Base-by-base conservation (phyloP, 2,329 filamentous ascomycete genomes). In the Alternaria gaisen region DNA sequence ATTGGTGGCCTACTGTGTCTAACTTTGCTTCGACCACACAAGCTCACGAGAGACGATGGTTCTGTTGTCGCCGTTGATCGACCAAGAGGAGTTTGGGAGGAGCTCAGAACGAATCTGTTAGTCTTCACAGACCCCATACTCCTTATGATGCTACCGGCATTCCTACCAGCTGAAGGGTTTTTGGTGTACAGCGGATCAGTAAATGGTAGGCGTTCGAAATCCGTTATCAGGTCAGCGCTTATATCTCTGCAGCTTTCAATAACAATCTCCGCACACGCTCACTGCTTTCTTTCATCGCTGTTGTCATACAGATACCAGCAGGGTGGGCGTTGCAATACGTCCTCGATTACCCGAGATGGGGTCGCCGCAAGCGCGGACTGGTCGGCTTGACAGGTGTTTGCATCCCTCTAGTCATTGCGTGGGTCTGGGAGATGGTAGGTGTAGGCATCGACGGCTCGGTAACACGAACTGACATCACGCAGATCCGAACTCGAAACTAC, bases 401-500 rank as follows among this genome's bases (percentile, higher is more conserved):
- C 20, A 65, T 72, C 3, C 72, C 72, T 50, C 60, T 76, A 18
- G 59, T 74, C 8, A 60, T 58, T 20, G 73, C 73, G 1, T 76
- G 72, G 72, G 56, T 73, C 0, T 76, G 73, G 73, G 73, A 76
- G 57, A 76, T 76, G 72, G 71, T 72, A 56, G 1, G 60, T 30
- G 10, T 10, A 30, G n/a, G 5, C 44, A 16, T 20, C 36, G 5
- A 32, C 8, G 1, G 4, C 22, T 26, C 20, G 7, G 10, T 10
- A 43, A n/a, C 24, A n/a, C 18, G 3, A 53, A 3, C 51, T 68
- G 18, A 64, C 36, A 10, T 18, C 4, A 36, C 3, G 12, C 50
- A 73, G 71, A 68, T 72, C 22, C 72, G 72, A n/a, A 70, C 69
- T 8, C 69, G 73, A 16, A 69, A 75, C 48, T 76, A 75, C 63